Base-by-base conservation (phyloP, 169 alveolate genomes). In the Plasmodium knowlesi region DNA sequence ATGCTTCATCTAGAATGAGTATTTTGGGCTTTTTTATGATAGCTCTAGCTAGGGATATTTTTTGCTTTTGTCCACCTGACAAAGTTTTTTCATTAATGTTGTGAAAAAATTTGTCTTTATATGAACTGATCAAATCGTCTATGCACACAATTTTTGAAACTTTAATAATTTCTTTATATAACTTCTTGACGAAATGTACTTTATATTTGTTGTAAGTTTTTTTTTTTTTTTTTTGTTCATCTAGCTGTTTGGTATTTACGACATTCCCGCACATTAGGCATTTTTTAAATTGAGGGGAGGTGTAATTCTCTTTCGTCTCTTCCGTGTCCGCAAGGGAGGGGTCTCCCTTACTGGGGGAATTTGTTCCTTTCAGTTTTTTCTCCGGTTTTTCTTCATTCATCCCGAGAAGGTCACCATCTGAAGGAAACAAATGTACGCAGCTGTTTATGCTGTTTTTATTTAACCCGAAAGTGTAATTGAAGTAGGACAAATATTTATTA, bases 1-100 rank as follows among this genome's bases (percentile, higher is more conserved):
- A 97, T 0, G 99, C 99, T 85, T 98, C 99, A 95, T 98, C 98
- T 71, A 98, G 84, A 71, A 98, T 93, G 41, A 98, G 93, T 16
- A 97, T 95, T 19, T 95, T 82, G 6, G 97, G 96, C 54, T 96
- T 93, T 50, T 96, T 81, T 72, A 95, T 70, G 25, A 96, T 92
- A 25, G 97, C 97, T 73, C 98, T 90, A 25, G 98, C 98, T 76
- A 97, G 94, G 22, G 98, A 97, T 10, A 97, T 92, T 84, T 98
- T 91, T 80, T 97, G 98, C 83, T 96, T 96, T 92, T 97, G 98
- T 1, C 98, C 98, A 6, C 98, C 98, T 37, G 97, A 95, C 39
- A 97, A 54, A 14, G 67, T 85, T 74, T 85, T 50, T 1, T 74
- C 84, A 85, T 70, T 85, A 74, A 85, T 85, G 57, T 85, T 85